Percentiles rank a stretch among this genome's conserved stretches.
Evolutionary conservation across 2,329 filamentous ascomycete genomes (phyloP).

Genomic region (Cylindrodendrum hubeiense): DNA sequence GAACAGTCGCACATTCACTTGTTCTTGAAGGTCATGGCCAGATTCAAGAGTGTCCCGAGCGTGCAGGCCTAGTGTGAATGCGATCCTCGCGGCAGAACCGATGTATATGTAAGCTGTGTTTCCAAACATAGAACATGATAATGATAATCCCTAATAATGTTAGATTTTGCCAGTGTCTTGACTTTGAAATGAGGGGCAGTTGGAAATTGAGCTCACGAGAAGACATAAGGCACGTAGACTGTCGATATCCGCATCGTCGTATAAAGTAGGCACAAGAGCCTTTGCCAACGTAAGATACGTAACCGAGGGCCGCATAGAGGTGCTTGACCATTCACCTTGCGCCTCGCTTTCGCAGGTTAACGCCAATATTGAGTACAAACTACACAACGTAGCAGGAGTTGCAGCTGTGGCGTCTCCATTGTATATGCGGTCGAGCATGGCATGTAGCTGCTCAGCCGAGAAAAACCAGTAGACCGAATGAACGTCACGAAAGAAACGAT

Average conservation of each 20-base stretch:
- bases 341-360: slow-evolving; percentile 25
- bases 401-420: slow-evolving; percentile 21
- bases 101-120: slow-evolving; percentile 27
- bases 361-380: slow-evolving; percentile 22
- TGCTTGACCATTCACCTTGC: slow-evolving; percentile 12
- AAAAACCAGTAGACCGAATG: slow-evolving; percentile 27
- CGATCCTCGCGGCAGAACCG: slow-evolving; percentile 19
- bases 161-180: neutral
- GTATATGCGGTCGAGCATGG: slow-evolving; percentile 20
- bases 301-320: slow-evolving; percentile 13
- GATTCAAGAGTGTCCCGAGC: slow-evolving; percentile 6
- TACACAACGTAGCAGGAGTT: slow-evolving; percentile 15
- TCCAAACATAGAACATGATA: slow-evolving; percentile 25
- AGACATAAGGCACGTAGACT: slow-evolving; percentile 20
- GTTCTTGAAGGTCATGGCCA: slow-evolving; percentile 18
- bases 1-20: slow-evolving; percentile 18
- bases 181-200: too few relatives aligned
- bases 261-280: slow-evolving; percentile 21
- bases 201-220: slow-evolving; percentile 1
- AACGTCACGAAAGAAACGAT: slow-evolving; percentile 22
- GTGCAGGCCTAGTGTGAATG: slow-evolving; percentile 20
- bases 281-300: slow-evolving; percentile 24
- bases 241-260: slow-evolving; percentile 21
- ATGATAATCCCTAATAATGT: slow-evolving; percentile 9
- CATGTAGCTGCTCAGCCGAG: slow-evolving; percentile 22